Base-by-base conservation (phyloP, 257 asterid species). In the Fraxinus americana region DNA sequence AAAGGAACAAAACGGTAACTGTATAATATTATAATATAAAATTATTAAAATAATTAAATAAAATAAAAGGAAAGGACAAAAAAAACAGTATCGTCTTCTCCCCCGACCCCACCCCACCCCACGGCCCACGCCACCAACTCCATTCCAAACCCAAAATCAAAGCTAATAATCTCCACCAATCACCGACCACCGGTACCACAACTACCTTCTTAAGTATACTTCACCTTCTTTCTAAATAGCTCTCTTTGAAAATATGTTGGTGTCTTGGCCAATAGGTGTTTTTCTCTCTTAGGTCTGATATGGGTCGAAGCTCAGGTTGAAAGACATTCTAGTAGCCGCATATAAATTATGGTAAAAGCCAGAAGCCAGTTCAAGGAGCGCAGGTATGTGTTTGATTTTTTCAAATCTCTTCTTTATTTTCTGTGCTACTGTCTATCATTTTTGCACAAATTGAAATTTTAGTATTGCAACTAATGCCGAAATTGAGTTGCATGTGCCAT, bases 281-380 rank as follows among this genome's bases (percentile, higher is more conserved):
- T 67, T 67, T 67, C 54, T n/a, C 61, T 73, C 74, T 79, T 82
- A 86, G 90, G 90, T 74, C 80, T 88, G 57, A 78, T 88, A 45
- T 88, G 91, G 90, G 91, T 86, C 38, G 91, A 88, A 84, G 90
- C 88, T 84, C 91, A 80, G 72, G 86, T 86, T 52, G 91, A 88
- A 78, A 86, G 79, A 77, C 89, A 88, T 77, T 86, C 90, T 30
- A 83, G 84, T 71, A 88, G 91, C 73, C 81, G 91, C 48, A 73
- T 86, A n/a, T 88, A 82, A 76, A 75, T 88, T 27, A 59, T 79
- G 72, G 87, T 88, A 78, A 88, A 88, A 80, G 91, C 88, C 80
- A 65, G 88, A 68, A 88, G 90, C 79, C 90, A 88, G 83, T 88
- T 88, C 85, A 88, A 88, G 88, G 91, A 88, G 77, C 88, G 88